Conservation (phyloP, 2,329 filamentous ascomycete species). For the Thelonectria discophora region DNA sequence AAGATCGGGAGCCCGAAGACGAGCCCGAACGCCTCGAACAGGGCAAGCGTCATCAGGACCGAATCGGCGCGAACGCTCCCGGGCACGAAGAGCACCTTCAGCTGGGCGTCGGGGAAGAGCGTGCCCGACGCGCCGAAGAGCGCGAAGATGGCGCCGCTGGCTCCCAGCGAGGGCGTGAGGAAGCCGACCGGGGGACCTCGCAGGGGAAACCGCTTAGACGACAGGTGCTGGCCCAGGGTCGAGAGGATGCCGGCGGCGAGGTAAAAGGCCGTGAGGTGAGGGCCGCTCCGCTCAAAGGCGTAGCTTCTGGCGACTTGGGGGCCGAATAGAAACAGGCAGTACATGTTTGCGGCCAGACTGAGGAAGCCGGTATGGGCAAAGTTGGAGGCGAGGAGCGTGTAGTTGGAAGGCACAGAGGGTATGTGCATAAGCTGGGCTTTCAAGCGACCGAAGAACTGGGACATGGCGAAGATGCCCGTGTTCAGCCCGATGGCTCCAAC, state of each 20-base stretch:
- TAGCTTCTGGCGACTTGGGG: conserved; percentile 1
- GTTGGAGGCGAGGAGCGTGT: background rate
- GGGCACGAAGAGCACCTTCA: background rate
- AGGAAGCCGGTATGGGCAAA: conserved; percentile 8
- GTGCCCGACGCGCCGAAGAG: background rate
- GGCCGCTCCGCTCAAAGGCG: background rate
- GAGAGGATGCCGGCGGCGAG: conserved; percentile 6
- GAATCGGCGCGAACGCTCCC: background rate
- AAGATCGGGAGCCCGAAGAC: background rate
- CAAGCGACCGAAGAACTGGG: background rate
- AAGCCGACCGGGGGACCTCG: background rate
- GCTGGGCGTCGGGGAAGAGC: background rate
- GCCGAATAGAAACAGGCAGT: conserved; percentile 6
- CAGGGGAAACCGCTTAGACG: conserved; percentile 2
- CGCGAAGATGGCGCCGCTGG: background rate
- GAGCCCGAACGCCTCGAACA: background rate
- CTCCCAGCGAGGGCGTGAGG: background rate
- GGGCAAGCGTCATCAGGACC: background rate
- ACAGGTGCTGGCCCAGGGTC: conserved; percentile 3
- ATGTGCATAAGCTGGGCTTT: background rate
- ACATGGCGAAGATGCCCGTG: background rate
- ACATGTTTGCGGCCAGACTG: conserved; percentile 13
- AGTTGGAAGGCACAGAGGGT: background rate
- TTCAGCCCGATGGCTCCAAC: conserved; percentile 5
- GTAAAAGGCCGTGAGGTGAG: conserved; percentile 14